These are phyloP conservation scores for Magnaporthales sp. DNA, from an alignment of 2,329 filamentous ascomycete genomes.

Conservation along the genomic window DNA sequence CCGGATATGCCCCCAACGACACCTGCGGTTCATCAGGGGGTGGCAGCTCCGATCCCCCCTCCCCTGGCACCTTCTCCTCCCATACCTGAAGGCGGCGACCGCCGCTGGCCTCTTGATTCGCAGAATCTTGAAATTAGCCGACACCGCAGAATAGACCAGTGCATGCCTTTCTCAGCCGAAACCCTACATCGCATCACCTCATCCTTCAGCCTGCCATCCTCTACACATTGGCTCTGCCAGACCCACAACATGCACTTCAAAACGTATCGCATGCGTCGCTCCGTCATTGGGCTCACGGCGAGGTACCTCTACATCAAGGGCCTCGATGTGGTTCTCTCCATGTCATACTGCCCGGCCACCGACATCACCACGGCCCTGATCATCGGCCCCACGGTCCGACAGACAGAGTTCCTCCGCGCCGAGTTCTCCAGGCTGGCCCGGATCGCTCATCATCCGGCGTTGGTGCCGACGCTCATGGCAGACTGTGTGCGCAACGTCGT, in stretches of 20 bases:
- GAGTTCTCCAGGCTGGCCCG: not conserved
- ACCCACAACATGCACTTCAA: not conserved
- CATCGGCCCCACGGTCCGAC: not conserved
- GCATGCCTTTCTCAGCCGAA: not conserved
- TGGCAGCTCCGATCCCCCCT: too few relatives aligned
- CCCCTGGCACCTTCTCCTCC: not conserved
- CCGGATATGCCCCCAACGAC: too few relatives aligned
- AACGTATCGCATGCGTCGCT: not conserved
- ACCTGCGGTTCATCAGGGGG: too few relatives aligned
- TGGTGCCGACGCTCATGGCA: not conserved
- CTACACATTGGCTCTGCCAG: not conserved
- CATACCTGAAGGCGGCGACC: not conserved
- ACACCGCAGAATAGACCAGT: not conserved
- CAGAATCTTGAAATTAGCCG: not conserved
- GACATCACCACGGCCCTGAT: slow-evolving; percentile 1
- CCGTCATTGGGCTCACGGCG: not conserved
- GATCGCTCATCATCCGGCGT: slow-evolving; percentile 1
- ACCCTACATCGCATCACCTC: not conserved
- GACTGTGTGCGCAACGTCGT: not conserved
- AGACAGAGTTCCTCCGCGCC: slow-evolving; percentile 1
- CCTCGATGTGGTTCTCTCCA: not conserved
- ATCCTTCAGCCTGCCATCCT: not conserved
- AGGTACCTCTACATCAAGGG: not conserved
- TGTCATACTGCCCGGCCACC: not conserved
- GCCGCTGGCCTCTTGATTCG: not conserved